A percentile compares a stretch with the other conserved stretches of the same genome.
phyloP scores from a whole-genome alignment of 78 protist genomes.

The Cavenderia fasciculata region DNA sequence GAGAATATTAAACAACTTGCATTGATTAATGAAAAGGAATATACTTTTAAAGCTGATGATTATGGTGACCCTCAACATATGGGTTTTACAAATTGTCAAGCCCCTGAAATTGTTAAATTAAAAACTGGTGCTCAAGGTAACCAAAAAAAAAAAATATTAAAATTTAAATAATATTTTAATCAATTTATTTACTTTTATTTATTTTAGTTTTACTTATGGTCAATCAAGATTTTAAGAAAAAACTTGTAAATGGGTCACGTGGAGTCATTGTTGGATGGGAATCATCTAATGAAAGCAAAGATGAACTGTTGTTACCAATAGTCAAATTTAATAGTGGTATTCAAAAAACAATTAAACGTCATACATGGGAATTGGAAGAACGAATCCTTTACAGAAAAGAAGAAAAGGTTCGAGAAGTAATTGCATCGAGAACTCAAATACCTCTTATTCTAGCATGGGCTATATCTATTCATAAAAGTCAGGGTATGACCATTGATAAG shows the following conservation, averaged over 20 bases:
- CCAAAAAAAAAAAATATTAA: not conserved
- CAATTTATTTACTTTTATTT: too few relatives aligned
- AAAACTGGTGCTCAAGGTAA: slow-evolving; percentile 53
- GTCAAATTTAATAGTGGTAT: not conserved
- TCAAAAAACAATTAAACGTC: not conserved
- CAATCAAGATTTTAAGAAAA: slow-evolving; percentile 9
- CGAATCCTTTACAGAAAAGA: too few relatives aligned
- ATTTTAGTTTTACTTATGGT: too few relatives aligned
- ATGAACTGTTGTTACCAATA: slow-evolving; percentile 2
- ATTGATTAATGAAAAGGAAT: not conserved
- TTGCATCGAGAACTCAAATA: slow-evolving; percentile 75
- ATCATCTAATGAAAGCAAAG: not conserved
- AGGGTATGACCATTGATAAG: slow-evolving; percentile 89
- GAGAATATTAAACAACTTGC: not conserved
- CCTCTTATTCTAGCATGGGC: slow-evolving; percentile 93
- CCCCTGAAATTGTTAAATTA: not conserved
- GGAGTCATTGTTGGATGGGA: slow-evolving; percentile 29
- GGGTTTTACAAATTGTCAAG: not conserved
- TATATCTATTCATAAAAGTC: slow-evolving; percentile 91
- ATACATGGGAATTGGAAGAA: too few relatives aligned
- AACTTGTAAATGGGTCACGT: slow-evolving; percentile 33
- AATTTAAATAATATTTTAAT: too few relatives aligned
- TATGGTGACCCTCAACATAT: not conserved
- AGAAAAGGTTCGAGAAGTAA: not conserved
- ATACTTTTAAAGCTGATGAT: not conserved